Conservation (phyloP, 441 rosid genomes). For the Pelargonium exstipulatum region DNA sequence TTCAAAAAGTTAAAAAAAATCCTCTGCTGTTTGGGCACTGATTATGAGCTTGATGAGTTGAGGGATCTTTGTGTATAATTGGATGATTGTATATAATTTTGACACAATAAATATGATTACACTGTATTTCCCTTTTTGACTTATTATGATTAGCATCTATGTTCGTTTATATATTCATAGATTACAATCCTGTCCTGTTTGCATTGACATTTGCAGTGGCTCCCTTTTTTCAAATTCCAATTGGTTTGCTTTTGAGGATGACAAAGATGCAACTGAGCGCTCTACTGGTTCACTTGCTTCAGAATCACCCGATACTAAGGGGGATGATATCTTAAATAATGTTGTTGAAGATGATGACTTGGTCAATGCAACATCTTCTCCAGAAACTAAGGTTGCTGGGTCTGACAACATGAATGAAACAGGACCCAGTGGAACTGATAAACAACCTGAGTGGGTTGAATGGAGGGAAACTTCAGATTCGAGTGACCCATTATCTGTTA, state of each 20-base stretch:
- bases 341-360: constrained; percentile 35
- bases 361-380: constrained; percentile 45
- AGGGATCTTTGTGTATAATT: no score
- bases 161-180: background rate
- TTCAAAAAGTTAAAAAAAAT: no score
- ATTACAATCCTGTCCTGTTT: background rate
- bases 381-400: constrained; percentile 25
- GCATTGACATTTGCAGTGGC: constrained; percentile 42
- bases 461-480: constrained; percentile 74
- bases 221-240: constrained; percentile 82
- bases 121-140: background rate
- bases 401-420: constrained; percentile 37
- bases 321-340: constrained; percentile 22
- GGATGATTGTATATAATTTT: no score
- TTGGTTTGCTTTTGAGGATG: constrained; percentile 91
- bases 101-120: no score
- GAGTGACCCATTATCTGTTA: constrained; percentile 31
- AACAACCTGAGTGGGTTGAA: constrained; percentile 72
- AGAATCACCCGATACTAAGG: constrained; percentile 52
- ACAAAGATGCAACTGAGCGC: constrained; percentile 47
- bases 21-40: no score
- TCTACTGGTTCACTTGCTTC: constrained; percentile 50
- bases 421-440: constrained; percentile 37
- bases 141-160: background rate
- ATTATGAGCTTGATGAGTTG: no score